These are phyloP conservation scores for Candida xiaguanensis DNA, from an alignment of 805 yeast genomes.

Conservation along the genomic window DNA sequence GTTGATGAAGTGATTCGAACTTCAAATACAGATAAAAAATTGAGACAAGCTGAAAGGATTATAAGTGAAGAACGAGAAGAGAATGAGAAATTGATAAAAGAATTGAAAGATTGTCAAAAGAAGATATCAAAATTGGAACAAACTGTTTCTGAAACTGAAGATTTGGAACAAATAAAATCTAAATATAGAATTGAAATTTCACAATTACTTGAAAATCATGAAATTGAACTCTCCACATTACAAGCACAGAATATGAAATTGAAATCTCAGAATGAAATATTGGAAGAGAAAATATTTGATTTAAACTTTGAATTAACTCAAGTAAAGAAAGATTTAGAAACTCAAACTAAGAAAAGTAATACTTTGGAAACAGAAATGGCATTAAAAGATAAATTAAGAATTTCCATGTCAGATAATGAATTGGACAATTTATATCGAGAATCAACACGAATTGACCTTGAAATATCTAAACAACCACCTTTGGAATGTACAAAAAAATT, in stretches of 20 bases:
- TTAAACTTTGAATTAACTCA: constrained; percentile 7
- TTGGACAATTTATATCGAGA: constrained; percentile 5
- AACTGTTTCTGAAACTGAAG: not conserved
- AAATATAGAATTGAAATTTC: not conserved
- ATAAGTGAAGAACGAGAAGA: constrained; percentile 5
- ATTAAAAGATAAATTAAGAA: constrained; percentile 9
- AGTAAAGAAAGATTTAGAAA: constrained; percentile 10
- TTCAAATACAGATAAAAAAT: not conserved
- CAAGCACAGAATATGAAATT: constrained; percentile 2
- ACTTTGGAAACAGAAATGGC: constrained; percentile 7
- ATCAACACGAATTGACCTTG: constrained; percentile 6
- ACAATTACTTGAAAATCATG: constrained; percentile 2
- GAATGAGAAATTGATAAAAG: constrained; percentile 1
- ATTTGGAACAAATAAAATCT: not conserved
- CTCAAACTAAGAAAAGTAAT: constrained; percentile 4
- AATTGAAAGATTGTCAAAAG: not conserved
- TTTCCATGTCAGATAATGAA: constrained; percentile 2
- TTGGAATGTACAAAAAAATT: not conserved
- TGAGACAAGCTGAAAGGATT: not conserved
- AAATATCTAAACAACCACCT: not conserved
- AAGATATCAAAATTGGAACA: not conserved
- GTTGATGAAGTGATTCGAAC: constrained; percentile 5
- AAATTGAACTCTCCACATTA: constrained; percentile 8
- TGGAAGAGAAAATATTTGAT: constrained; percentile 8
- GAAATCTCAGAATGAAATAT: constrained; percentile 1